Conservation (phyloP, 2,329 filamentous ascomycete genomes). For the Alternaria alternata region DNA sequence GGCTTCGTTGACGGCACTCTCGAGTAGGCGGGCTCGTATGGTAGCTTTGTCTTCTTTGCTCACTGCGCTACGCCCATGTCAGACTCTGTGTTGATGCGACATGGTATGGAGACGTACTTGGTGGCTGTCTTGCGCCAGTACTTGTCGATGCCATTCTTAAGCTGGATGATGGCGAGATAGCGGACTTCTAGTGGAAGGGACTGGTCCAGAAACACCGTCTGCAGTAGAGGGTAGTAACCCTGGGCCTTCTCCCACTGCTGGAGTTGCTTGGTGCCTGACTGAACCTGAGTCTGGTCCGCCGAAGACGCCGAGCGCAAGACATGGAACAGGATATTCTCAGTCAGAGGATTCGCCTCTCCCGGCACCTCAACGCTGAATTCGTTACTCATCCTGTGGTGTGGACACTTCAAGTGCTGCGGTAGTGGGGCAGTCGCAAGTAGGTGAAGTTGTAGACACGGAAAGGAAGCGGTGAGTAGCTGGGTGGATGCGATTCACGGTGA, state of each 20-base stretch:
- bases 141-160: constrained; percentile 96
- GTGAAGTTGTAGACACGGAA: not conserved
- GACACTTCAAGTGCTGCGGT: constrained; percentile 9
- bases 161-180: constrained; percentile 88
- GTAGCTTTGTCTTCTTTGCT: constrained; percentile 74
- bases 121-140: constrained; percentile 87
- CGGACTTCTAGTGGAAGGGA: constrained; percentile 79
- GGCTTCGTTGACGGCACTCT: constrained; percentile 79
- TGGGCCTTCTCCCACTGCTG: constrained; percentile 59
- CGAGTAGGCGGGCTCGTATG: constrained; percentile 78
- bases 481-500: not conserved
- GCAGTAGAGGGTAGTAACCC: constrained; percentile 60
- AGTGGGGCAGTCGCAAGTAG: constrained; percentile 22
- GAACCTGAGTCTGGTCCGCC: constrained; percentile 58
- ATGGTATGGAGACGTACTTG: constrained; percentile 55
- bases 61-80: constrained; percentile 59
- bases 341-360: constrained; percentile 74
- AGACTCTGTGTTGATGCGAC: constrained; percentile 2
- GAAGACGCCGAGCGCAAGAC: constrained; percentile 60
- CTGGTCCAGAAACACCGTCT: constrained; percentile 81
- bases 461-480: not conserved
- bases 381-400: constrained; percentile 36
- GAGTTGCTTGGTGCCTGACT: constrained; percentile 62
- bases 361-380: constrained; percentile 68
- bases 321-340: constrained; percentile 57